phyloP scores from a whole-genome alignment of 306 rosid genomes.

The Rosa lucieae region DNA sequence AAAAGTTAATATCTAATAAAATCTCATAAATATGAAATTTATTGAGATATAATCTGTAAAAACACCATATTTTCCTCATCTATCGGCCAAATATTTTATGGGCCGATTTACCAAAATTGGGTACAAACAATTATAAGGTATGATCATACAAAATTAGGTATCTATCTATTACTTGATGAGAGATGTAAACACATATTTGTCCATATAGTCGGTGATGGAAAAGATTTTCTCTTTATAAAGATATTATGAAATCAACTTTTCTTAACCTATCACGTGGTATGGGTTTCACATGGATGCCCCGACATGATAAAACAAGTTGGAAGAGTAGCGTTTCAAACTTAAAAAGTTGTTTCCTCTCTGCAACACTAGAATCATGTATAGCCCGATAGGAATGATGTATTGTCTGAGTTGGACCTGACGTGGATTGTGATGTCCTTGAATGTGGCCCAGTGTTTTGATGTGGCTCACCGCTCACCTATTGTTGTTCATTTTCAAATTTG shows the following conservation, averaged over 20 bases:
- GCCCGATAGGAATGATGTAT: neutral
- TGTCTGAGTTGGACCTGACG: neutral
- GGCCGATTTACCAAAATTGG: too few species aligned
- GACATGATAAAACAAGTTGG: neutral
- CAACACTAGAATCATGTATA: neutral
- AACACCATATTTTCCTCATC: too few species aligned
- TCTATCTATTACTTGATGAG: neutral
- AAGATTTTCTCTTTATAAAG: neutral
- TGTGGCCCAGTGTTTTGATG: constrained; percentile 16
- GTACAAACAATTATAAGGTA: too few species aligned
- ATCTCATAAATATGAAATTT: too few species aligned
- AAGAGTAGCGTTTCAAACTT: neutral
- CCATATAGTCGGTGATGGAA: neutral
- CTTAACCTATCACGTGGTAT: neutral
- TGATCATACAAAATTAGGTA: neutral
- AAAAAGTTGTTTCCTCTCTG: neutral
- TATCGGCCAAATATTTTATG: too few species aligned
- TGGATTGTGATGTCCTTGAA: constrained; percentile 13
- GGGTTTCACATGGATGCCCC: neutral
- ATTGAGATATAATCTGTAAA: too few species aligned
- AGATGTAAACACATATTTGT: neutral
- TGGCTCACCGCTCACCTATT: neutral
- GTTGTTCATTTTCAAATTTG: neutral
- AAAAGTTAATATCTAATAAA: too few species aligned
- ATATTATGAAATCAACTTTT: neutral